Conservation (phyloP, 2,329 filamentous ascomycete species). For the Rugonectria rugulosa region DNA sequence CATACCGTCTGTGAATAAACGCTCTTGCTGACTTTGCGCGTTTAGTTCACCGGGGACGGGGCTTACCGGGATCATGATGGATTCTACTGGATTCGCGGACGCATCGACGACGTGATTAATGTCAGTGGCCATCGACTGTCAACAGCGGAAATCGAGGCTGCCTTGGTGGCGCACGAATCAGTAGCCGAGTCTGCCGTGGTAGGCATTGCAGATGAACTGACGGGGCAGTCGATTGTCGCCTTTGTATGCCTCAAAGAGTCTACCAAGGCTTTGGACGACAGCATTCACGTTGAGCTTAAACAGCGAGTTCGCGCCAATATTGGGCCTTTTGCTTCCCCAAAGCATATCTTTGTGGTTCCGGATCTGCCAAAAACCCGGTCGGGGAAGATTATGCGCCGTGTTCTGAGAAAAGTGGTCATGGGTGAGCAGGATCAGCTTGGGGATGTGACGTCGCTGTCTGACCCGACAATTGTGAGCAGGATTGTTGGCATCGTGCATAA, state of each 20-base stretch:
- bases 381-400: slow-evolving; percentile 98
- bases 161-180: slow-evolving; percentile 87
- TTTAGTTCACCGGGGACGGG: slow-evolving; percentile 92
- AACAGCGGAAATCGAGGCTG: slow-evolving; percentile 97
- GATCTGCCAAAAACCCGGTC: slow-evolving; percentile 97
- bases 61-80: slow-evolving; percentile 96
- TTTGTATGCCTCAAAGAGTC: slow-evolving; percentile 93
- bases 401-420: slow-evolving; percentile 94
- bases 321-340: slow-evolving; percentile 95
- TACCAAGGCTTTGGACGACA: slow-evolving; percentile 76
- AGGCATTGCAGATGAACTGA: slow-evolving; percentile 90
- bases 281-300: slow-evolving; percentile 90
- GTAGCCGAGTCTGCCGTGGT: slow-evolving; percentile 97
- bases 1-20: neutral
- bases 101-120: slow-evolving; percentile 98
- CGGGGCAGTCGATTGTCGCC: slow-evolving; percentile 95
- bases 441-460: slow-evolving; percentile 82
- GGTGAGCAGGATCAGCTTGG: slow-evolving; percentile 97
- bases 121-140: slow-evolving; percentile 96
- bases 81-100: slow-evolving; percentile 99
- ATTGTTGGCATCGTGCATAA: slow-evolving; percentile 85
- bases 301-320: slow-evolving; percentile 97
- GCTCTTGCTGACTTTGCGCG: neutral
- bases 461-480: slow-evolving; percentile 86
- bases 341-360: slow-evolving; percentile 88